Percentiles rank a stretch among this genome's conserved stretches.
Conservation (phyloP, 345 rosid species). For the Linum tenue region DNA sequence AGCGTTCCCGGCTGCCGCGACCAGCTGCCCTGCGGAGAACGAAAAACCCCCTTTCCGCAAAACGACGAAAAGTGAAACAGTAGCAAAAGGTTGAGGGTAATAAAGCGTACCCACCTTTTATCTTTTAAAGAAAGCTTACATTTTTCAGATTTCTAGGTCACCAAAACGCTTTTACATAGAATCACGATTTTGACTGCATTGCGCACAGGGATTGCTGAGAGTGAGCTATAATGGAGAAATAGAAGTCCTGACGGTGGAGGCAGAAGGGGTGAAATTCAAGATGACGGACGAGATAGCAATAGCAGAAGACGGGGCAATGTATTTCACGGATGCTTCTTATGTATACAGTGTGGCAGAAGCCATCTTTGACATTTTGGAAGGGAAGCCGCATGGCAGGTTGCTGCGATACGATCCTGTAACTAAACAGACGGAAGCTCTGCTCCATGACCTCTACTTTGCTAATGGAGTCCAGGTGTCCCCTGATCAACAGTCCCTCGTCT, state of each 20-base stretch:
- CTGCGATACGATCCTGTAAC: conserved; percentile 50
- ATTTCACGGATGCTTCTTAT: conserved; percentile 74
- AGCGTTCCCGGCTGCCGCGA: no score
- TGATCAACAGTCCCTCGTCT: conserved; percentile 41
- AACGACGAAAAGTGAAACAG: no score
- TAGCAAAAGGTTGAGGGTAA: no score
- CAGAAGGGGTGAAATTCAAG: conserved; percentile 54
- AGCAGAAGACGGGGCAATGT: conserved; percentile 53
- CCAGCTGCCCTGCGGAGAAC: no score
- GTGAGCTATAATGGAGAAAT: conserved; percentile 35
- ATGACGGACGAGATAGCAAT: conserved; percentile 51
- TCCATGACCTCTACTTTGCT: conserved; percentile 47
- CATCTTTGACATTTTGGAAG: conserved; percentile 40
- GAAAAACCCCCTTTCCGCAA: no score
- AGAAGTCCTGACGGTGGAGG: conserved; percentile 48
- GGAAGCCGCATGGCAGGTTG: conserved; percentile 59
- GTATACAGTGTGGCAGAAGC: conserved; percentile 24
- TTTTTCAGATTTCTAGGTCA: no score
- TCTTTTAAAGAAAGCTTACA: no score
- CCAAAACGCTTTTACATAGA: no score
- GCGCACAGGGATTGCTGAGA: conserved; percentile 51
- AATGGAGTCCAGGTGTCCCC: conserved; percentile 67
- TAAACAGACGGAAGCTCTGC: conserved; percentile 35
- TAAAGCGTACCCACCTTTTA: no score
- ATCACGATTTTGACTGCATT: no score